phyloP scores from a whole-genome alignment of 805 yeast genomes.

The Jamesozyma lodderae region DNA sequence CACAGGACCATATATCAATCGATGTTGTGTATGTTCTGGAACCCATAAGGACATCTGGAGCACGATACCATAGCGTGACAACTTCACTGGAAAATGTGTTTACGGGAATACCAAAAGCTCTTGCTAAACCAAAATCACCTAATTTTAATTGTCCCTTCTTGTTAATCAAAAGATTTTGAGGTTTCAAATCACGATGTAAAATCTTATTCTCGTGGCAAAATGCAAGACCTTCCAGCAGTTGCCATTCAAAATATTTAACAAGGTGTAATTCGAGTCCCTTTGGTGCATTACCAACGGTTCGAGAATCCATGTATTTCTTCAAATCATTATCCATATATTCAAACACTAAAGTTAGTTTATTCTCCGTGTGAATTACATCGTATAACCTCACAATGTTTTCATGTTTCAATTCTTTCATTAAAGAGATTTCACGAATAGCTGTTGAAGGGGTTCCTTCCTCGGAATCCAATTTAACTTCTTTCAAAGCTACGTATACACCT shows the following conservation, averaged over 20 bases:
- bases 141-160: conserved; percentile 89
- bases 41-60: conserved; percentile 92
- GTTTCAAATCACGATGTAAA: conserved; percentile 90
- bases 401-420: conserved; percentile 87
- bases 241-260: conserved; percentile 90
- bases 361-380: conserved; percentile 94
- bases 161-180: conserved; percentile 89
- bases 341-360: conserved; percentile 85
- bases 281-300: conserved; percentile 24
- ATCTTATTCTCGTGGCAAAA: conserved; percentile 94
- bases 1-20: conserved; percentile 98
- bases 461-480: conserved; percentile 89
- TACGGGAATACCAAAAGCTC: conserved; percentile 96
- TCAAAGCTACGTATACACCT: conserved; percentile 90
- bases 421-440: conserved; percentile 91
- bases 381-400: conserved; percentile 85
- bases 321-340: conserved; percentile 91
- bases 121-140: conserved; percentile 90
- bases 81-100: conserved; percentile 97
- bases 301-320: conserved; percentile 90
- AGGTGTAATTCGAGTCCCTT: conserved; percentile 36
- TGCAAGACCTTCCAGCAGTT: conserved; percentile 79
- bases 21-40: conserved; percentile 97
- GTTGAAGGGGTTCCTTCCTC: conserved; percentile 99
- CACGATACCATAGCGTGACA: conserved; percentile 94